These are phyloP conservation scores for Daldinia eschscholtzii DNA, from an alignment of 2,329 filamentous ascomycete species.

Conservation along the genomic window DNA sequence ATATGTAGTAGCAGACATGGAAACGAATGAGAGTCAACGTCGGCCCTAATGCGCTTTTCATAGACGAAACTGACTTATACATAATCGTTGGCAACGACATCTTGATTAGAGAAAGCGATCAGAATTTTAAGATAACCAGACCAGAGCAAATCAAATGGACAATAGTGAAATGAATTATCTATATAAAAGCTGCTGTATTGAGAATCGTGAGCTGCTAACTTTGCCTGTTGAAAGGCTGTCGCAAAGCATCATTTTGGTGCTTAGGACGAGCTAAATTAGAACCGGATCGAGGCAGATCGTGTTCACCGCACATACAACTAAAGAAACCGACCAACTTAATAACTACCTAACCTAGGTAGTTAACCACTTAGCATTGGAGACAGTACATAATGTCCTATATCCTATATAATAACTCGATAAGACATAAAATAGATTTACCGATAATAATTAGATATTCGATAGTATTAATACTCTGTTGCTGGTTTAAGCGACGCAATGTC, in stretches of 20 bases:
- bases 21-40: too few relatives aligned
- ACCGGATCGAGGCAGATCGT: neutral
- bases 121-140: too few relatives aligned
- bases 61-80: too few relatives aligned
- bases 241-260: neutral
- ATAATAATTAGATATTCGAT: neutral
- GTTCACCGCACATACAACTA: neutral
- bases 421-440: neutral
- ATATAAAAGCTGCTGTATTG: neutral
- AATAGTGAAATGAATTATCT: neutral
- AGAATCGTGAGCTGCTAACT: neutral
- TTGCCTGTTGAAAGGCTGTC: neutral
- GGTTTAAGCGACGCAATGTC: conserved; percentile 38
- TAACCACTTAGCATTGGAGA: neutral
- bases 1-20: too few relatives aligned
- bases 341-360: neutral
- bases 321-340: too few relatives aligned
- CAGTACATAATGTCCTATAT: neutral
- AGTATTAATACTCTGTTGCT: neutral
- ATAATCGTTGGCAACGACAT: too few relatives aligned
- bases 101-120: too few relatives aligned
- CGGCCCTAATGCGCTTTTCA: too few relatives aligned
- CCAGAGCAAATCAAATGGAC: neutral
- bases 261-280: neutral
- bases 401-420: neutral